Evolutionary conservation across 176 grass and related monocot species (phyloP), one percentile per base, ranked within the genome.

Genomic region (Oryza nivara): DNA sequence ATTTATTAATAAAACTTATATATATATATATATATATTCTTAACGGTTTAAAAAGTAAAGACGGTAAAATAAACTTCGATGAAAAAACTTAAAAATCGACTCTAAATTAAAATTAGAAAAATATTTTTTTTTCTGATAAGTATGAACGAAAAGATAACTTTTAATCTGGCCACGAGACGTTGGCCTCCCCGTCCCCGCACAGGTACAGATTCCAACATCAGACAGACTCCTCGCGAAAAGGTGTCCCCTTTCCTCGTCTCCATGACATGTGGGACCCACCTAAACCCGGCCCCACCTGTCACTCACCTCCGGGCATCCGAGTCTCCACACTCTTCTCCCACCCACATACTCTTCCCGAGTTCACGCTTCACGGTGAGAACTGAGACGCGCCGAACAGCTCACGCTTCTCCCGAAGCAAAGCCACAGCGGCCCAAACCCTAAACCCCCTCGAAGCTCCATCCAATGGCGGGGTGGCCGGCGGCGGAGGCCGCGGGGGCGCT

Each of bases 381-480:
- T 35, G 34, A 35, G 34, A 35, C 34, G 34, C 34, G 3, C 66
- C 1, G 13, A 41, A 41, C 40, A 6, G 40, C 40, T 41, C n/a
- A 19, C 77, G 6, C 11, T 80, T 51, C 11, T 11, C 11, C 36
- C 26, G 20, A 83, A 30, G 43, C 43, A 44, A 44, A 44, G 43
- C 43, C 43, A 44, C 0, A 44, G 4, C 34, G 34, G 15, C 63
- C 63, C 69, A 64, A 87, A 83, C 88, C 84, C 88, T 87, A 80
- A 79, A 70, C 80, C 84, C 84, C 40, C 79, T 61, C 11, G 16
- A 22, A 22, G 63, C 49, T 11, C 68, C 43, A 44, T 23, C 20
- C 46, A 79, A 90, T 90, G 88, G 61, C 63, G 69, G 61, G 40
- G 69, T 61, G 11, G 80, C 47, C 40, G 10, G 72, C 32, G 75